Evolutionary conservation across 2,329 filamentous ascomycete genomes (phyloP), one percentile per base, ranked within the genome.

Genomic region (Fusarium chlamydosporum): DNA sequence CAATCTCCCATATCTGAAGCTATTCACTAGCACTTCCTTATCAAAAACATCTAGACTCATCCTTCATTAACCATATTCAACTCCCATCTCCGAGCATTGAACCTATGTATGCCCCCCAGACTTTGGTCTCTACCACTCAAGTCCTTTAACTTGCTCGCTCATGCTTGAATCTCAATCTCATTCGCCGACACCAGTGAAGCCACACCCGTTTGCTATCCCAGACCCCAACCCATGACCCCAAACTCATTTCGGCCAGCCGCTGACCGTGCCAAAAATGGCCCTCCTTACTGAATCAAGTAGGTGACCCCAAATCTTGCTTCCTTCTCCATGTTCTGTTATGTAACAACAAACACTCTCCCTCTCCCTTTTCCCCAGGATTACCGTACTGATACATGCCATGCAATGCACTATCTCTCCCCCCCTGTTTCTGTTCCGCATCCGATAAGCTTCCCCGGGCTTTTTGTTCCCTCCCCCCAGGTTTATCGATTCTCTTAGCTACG

Each of bases 381-480:
- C 45, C 20, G 15, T 13, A n/a, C 23, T 43, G 9, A 8, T 23
- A n/a, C n/a, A 38, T 18, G 8, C n/a, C 26, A 29, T 45, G 27
- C 41, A 45, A 31, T 50, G 48, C 27, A 51, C 35, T 51, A 37
- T 54, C 42, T 45, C 23, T 37, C 51, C 23, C 31, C 31, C 51
- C 27, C 35, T 27, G 23, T 34, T 50, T 16, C 23, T 26, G 33
- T 34, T 55, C 57, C 20, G 23, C 41, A 62, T 61, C 29, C 35
- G 59, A 62, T 62, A 62, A 60, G 34, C 56, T 61, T 45, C 56
- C 56, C 48, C 20, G 31, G 42, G 13, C 52, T 55, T 48, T 47
- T 29, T 29, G 20, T 55, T 47, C 18, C 23, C 18, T 27, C 35
- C 35, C 38, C 51, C 57, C 42, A 61, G 58, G 38, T 61, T 61